Base-by-base conservation (phyloP, 2,329 filamentous ascomycete genomes). In the Dactylellina haptotyla region DNA sequence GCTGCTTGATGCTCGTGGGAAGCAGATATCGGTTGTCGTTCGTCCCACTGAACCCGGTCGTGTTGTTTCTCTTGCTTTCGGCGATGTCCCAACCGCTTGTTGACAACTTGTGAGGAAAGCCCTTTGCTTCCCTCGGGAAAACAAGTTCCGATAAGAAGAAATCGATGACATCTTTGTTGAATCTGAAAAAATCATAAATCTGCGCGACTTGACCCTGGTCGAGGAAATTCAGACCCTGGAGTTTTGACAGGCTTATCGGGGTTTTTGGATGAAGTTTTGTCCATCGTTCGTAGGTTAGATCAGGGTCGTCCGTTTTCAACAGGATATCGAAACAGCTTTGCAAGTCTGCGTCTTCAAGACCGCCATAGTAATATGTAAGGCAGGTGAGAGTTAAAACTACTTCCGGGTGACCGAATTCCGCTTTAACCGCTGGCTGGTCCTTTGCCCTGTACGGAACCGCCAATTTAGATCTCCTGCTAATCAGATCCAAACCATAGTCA, bases 1-100 rank as follows among this genome's bases (percentile, higher is more conserved):
- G 79, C 25, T 90, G 87, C 0, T 80, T 76, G 0, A 91, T 82
- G 0, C 76, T 80, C 0, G 89, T 77, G 0, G 89, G 89, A 0
- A 92, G 81, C 0, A 88, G 77, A n/a, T 83, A 81, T 14, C 83
- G 79, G 0, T 85, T 87, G 75, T 92, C 89, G 20, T 87, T 89
- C 0, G 89, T 92, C 0, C 89, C 89, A 62, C 87, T 90, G 76
- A 92, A 92, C 0, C 89, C 90, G 0, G 87, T 88, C 81, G 16
- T 86, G 80, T 0, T 25, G 5, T 65, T 84, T 87, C 3, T 51
- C 51, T 45, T 81, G 77, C 26, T 70, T 28, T 53, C 37, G 0
- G 81, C 86, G n/a, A 91, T 80, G 72, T 92, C 69, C 89, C 89
- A 92, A 0, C 88, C 89, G 0, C 88, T 91, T 0, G 87, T 83